These are phyloP conservation scores for Candida sithepensis DNA, from an alignment of 805 yeast species.

Conservation along the genomic window DNA sequence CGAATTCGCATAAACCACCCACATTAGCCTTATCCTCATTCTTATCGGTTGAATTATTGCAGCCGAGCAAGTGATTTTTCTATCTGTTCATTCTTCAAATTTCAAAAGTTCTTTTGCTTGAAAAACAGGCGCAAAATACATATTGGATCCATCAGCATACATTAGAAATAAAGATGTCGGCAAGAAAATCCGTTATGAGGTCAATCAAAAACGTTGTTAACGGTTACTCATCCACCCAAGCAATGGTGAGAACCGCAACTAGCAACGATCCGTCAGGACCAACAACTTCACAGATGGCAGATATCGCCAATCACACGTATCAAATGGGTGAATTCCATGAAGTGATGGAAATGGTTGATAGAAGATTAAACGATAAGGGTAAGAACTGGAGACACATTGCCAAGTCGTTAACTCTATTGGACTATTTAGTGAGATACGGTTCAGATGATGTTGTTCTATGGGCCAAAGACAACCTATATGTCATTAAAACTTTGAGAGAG, in stretches of 20 bases:
- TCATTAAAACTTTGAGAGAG: constrained; percentile 86
- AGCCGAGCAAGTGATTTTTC: background rate
- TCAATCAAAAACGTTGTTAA: constrained; percentile 84
- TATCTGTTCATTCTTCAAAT: background rate
- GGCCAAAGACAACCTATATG: constrained; percentile 85
- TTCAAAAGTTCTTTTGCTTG: background rate
- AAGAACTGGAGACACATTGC: constrained; percentile 97
- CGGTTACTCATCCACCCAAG: constrained; percentile 85
- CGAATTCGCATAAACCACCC: background rate
- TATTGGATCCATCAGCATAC: too few relatives aligned
- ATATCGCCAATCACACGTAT: constrained; percentile 70
- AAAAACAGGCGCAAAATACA: background rate
- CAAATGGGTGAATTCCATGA: constrained; percentile 74
- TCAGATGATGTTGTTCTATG: constrained; percentile 86
- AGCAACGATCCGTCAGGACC: constrained; percentile 87
- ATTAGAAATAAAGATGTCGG: constrained; percentile 61
- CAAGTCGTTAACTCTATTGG: constrained; percentile 84
- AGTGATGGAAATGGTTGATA: constrained; percentile 90
- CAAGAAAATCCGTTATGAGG: constrained; percentile 62
- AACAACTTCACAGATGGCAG: constrained; percentile 76
- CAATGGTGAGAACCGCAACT: constrained; percentile 88
- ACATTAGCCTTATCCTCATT: background rate
- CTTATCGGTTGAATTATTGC: background rate
- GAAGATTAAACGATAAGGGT: constrained; percentile 91
- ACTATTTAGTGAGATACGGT: constrained; percentile 80